These are phyloP conservation scores for Beauveria caledonica DNA, from an alignment of 2,329 filamentous ascomycete genomes.

Conservation along the genomic window DNA sequence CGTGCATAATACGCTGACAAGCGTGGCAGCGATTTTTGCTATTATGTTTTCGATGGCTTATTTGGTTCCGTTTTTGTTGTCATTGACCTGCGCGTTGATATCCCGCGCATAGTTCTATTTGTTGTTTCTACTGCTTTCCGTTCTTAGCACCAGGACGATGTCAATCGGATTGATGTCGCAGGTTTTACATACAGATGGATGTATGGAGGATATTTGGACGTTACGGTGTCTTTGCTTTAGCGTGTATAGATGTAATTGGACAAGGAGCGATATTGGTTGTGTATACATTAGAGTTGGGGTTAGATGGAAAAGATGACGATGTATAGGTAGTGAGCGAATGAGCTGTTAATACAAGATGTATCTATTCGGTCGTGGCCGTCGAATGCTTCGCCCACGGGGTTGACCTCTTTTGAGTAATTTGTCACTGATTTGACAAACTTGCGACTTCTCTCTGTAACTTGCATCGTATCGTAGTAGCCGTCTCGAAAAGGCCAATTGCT, in stretches of 20 bases:
- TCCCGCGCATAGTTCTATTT: background rate
- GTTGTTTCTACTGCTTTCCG: background rate
- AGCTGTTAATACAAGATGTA: background rate
- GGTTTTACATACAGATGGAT: background rate
- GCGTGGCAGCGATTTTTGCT: background rate
- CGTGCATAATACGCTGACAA: slow-evolving; percentile 20
- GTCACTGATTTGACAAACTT: no score
- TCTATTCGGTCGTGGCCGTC: background rate
- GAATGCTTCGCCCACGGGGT: no score
- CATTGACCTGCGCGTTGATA: slow-evolving; percentile 2
- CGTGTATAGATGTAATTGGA: background rate
- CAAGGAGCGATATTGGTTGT: background rate
- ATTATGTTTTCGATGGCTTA: background rate
- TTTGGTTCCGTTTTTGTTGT: background rate
- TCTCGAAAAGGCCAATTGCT: no score
- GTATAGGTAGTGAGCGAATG: background rate
- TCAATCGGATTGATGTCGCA: background rate
- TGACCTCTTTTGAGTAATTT: no score
- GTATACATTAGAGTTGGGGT: background rate
- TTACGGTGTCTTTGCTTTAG: background rate
- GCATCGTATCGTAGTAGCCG: no score
- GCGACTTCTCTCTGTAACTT: no score
- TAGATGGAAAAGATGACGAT: background rate
- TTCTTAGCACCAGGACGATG: background rate
- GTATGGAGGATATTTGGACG: background rate